Evolutionary conservation across 1,139 yeast species (phyloP).

Genomic region (Pichia inconspicua): DNA sequence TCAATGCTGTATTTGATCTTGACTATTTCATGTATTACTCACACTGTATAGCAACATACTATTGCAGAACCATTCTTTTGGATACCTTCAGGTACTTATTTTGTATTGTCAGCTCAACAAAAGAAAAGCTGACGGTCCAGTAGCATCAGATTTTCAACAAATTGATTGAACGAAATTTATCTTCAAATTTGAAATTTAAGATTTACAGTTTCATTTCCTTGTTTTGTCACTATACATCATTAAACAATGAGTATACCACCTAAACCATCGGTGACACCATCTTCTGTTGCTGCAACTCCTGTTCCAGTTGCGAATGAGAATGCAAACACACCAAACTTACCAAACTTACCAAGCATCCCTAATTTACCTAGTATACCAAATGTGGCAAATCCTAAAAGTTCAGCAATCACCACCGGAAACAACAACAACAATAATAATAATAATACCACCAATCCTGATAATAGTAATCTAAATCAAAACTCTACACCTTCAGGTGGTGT

Average conservation of each 20-base stretch:
- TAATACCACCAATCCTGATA: neutral
- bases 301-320: neutral
- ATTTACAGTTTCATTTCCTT: neutral
- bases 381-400: neutral
- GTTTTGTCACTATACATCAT: neutral
- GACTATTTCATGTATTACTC: no score
- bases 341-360: neutral
- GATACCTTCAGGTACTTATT: no score
- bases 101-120: no score
- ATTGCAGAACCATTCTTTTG: no score
- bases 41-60: no score
- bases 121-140: no score
- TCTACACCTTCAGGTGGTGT: neutral
- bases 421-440: neutral
- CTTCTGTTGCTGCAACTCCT: neutral
- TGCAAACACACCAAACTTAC: neutral
- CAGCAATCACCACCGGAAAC: neutral
- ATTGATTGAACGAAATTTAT: no score
- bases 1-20: no score
- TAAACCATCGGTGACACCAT: neutral
- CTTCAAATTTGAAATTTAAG: no score
- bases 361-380: neutral
- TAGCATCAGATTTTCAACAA: no score
- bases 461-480: neutral
- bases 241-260: neutral